These are phyloP conservation scores for Colletotrichum liriopes DNA, from an alignment of 2,329 filamentous ascomycete species.

Conservation along the genomic window DNA sequence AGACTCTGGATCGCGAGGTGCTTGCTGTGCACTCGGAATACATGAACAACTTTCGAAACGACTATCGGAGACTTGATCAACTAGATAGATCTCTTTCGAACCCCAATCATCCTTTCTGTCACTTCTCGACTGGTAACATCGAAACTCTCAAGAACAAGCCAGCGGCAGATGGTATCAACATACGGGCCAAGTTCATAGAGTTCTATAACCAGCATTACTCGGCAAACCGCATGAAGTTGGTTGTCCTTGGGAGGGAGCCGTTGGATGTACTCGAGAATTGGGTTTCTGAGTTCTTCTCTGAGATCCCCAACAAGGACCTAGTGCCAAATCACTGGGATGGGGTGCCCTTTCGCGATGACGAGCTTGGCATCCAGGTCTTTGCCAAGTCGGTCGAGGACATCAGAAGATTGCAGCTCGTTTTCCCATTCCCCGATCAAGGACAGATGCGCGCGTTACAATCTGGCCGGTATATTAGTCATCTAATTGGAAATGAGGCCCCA, in stretches of 20 bases:
- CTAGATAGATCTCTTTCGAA: slow-evolving; percentile 89
- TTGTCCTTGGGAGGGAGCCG: slow-evolving; percentile 85
- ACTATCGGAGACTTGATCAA: slow-evolving; percentile 90
- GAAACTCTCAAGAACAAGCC: slow-evolving; percentile 88
- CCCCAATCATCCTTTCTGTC: slow-evolving; percentile 87
- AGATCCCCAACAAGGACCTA: slow-evolving; percentile 85
- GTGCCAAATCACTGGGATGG: slow-evolving; percentile 70
- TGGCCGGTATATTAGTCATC: slow-evolving; percentile 86
- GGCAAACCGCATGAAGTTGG: slow-evolving; percentile 93
- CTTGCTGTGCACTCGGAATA: slow-evolving; percentile 94
- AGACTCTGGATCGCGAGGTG: slow-evolving; percentile 88
- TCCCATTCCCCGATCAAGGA: slow-evolving; percentile 89
- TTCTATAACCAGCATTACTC: slow-evolving; percentile 93
- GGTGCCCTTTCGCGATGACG: slow-evolving; percentile 63
- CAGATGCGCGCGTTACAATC: slow-evolving; percentile 84
- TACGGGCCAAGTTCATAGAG: slow-evolving; percentile 91
- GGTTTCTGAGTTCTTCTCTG: slow-evolving; percentile 86
- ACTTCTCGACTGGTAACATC: slow-evolving; percentile 92
- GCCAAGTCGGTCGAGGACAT: slow-evolving; percentile 94
- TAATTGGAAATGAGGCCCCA: slow-evolving; percentile 86
- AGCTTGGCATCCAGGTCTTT: slow-evolving; percentile 79
- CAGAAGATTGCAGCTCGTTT: slow-evolving; percentile 83
- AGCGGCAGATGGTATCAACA: slow-evolving; percentile 83
- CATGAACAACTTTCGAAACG: slow-evolving; percentile 95
- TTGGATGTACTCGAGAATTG: slow-evolving; percentile 87